phyloP scores from a whole-genome alignment of 176 grass and related monocot genomes.

The Bothriochloa decipiens region DNA sequence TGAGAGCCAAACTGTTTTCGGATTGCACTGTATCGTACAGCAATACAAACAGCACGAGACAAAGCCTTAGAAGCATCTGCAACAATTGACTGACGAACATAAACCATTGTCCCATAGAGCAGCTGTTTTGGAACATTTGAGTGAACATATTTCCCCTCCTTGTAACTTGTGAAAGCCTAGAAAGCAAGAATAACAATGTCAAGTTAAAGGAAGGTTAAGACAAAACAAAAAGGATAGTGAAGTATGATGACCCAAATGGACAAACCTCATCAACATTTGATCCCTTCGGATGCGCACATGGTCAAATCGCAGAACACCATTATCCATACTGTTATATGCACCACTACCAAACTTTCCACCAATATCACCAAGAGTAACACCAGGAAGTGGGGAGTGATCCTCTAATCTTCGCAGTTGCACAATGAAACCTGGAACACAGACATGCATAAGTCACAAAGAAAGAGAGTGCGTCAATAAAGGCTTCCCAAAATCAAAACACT shows the following conservation, averaged over 20 bases:
- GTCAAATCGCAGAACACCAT: too few relatives aligned
- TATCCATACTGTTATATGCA: too few relatives aligned
- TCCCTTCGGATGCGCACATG: slow-evolving; percentile 35
- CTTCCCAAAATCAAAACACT: too few relatives aligned
- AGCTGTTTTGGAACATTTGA: slow-evolving; percentile 96
- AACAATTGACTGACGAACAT: slow-evolving; percentile 92
- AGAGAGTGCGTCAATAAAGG: too few relatives aligned
- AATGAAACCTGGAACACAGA: too few relatives aligned
- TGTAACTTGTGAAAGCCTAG: slow-evolving; percentile 94
- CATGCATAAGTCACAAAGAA: too few relatives aligned
- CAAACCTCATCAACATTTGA: slow-evolving; percentile 95
- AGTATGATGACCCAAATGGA: slow-evolving; percentile 1
- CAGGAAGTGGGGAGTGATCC: too few relatives aligned
- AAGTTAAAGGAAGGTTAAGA: slow-evolving; percentile 20
- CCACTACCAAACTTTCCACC: too few relatives aligned
- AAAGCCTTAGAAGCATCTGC: slow-evolving; percentile 91
- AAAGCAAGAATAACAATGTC: slow-evolving; percentile 24
- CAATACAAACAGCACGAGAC: slow-evolving; percentile 92
- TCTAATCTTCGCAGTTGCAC: too few relatives aligned
- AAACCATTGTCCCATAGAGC: slow-evolving; percentile 97
- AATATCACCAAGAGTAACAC: too few relatives aligned
- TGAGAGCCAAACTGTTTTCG: slow-evolving; percentile 90
- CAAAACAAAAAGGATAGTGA: background rate
- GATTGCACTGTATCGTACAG: slow-evolving; percentile 85
- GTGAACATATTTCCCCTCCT: slow-evolving; percentile 90